Evolutionary conservation across 2,329 filamentous ascomycete species (phyloP).

Genomic region (Fusarium staphyleae): DNA sequence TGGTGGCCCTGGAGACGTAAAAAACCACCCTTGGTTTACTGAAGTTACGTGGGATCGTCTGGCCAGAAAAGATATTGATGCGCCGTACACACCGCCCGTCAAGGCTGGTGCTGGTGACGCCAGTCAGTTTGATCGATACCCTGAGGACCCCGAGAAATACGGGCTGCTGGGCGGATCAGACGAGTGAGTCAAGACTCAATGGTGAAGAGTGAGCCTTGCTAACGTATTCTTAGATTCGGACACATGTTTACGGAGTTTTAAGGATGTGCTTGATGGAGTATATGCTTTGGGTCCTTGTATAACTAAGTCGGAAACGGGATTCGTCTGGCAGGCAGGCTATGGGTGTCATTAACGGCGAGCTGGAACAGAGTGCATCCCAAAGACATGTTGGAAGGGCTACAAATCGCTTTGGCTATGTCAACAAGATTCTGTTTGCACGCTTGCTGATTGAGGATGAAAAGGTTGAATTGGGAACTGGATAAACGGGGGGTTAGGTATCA

Average conservation of each 20-base stretch:
- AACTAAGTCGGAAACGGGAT: conserved; percentile 21
- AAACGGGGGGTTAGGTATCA: background rate
- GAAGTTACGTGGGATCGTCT: conserved; percentile 98
- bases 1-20: conserved; percentile 89
- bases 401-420: conserved; percentile 2
- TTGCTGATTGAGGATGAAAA: conserved; percentile 10
- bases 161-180: conserved; percentile 75
- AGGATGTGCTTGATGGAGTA: conserved; percentile 37
- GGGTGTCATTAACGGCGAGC: conserved; percentile 1
- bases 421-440: conserved; percentile 1
- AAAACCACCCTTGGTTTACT: conserved; percentile 94
- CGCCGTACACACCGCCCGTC: conserved; percentile 95
- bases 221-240: conserved; percentile 63
- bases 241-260: conserved; percentile 80
- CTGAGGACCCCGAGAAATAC: conserved; percentile 94
- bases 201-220: conserved; percentile 9
- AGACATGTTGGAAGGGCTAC: background rate
- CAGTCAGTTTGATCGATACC: conserved; percentile 97
- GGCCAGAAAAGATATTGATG: conserved; percentile 95
- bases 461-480: conserved; percentile 7
- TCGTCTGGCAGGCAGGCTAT: conserved; percentile 15
- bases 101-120: conserved; percentile 93
- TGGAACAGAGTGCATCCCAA: background rate
- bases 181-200: conserved; percentile 67
- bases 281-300: conserved; percentile 26